Evolutionary conservation across 352 stramenopile genomes (phyloP), one percentile per base, ranked within the genome.

Genomic region (Globisporangium mamillatum): DNA sequence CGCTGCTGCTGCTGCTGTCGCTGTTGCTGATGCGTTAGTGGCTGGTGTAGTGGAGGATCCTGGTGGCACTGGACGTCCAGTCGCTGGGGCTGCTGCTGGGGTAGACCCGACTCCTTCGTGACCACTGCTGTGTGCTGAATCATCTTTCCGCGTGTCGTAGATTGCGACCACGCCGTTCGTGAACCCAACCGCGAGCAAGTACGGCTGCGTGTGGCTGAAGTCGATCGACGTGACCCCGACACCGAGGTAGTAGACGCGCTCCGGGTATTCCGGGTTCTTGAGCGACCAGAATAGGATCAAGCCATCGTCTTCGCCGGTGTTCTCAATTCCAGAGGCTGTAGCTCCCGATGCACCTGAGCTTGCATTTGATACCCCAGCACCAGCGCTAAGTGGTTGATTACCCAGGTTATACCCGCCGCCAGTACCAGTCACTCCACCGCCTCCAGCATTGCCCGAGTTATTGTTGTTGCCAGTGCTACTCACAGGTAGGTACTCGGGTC

Each of bases 231-330:
- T 97, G 38, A 95, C 91, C 22, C 90, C 83, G 20, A 86, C 84
- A 12, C 75, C 74, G 24, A 93, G 68, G 56, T 80, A 78, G 63
- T 97, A 92, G 8, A 97, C 86, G n/a, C 91, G 84, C 71, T 98
- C 91, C 0, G 94, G 94, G 62, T 88, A 97, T 64, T 95, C 89
- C 4, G 93, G 92, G 70, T 98, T 98, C 57, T 91, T 94, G 22
- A 98, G 75, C 32, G 90, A 97, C 94, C 93, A 98, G 70, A 98
- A 97, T 27, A 98, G 75, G n/a, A 98, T 88, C 16, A 96, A 64
- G 2, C 93, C 92, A n/a, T 82, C 73, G n/a, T 75, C 75, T 22
- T 69, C 32, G 1, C 44, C 54, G 1, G 59, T 14, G 3, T 36
- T 62, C 34, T 66, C 50, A 0, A 22, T 44, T 10, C 52, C 41